Percentiles rank a stretch among this genome's conserved stretches.
Conservation (phyloP, 2,329 filamentous ascomycete genomes). For the Graphilbum ipis-grandicollis region DNA sequence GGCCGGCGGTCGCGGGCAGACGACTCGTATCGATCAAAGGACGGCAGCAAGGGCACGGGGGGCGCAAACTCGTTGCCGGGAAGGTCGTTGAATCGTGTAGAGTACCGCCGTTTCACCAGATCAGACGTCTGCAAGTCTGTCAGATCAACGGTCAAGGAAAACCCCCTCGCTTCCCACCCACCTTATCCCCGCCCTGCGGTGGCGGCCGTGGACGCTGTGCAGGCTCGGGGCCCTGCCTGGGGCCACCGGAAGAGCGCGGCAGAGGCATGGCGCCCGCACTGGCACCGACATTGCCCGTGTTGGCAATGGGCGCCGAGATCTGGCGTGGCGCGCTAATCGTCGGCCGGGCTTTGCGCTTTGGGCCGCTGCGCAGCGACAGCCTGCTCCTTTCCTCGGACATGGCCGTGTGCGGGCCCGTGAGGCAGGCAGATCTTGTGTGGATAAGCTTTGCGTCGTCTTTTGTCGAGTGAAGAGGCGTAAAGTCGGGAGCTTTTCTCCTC, state of each 20-base stretch:
- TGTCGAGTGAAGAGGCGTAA: neutral
- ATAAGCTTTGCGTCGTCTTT: neutral
- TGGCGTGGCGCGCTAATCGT: slow-evolving; percentile 44
- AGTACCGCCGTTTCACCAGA: slow-evolving; percentile 87
- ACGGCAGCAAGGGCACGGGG: slow-evolving; percentile 51
- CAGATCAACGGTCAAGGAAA: neutral
- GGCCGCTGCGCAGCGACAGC: slow-evolving; percentile 43
- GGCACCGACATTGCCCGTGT: slow-evolving; percentile 22
- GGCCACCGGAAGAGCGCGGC: slow-evolving; percentile 15
- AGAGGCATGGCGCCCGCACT: slow-evolving; percentile 12
- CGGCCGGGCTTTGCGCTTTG: slow-evolving; percentile 43
- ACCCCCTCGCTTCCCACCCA: slow-evolving; percentile 11
- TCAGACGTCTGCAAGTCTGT: slow-evolving; percentile 42
- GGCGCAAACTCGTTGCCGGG: slow-evolving; percentile 62
- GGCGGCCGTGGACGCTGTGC: slow-evolving; percentile 27
- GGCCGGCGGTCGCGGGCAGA: slow-evolving; percentile 21
- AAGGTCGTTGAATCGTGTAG: slow-evolving; percentile 71
- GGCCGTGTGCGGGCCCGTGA: no score
- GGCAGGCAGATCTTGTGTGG: no score
- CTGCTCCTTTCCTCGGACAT: slow-evolving; percentile 48
- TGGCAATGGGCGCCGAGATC: slow-evolving; percentile 42
- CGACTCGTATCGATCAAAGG: slow-evolving; percentile 37
- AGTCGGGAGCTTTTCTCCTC: no score
- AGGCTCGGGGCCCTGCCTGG: slow-evolving; percentile 13
- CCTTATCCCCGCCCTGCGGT: slow-evolving; percentile 38